Evolutionary conservation across 805 yeast genomes (phyloP), one percentile per base, ranked within the genome.

Genomic region (Suhomyces xylopsoci): DNA sequence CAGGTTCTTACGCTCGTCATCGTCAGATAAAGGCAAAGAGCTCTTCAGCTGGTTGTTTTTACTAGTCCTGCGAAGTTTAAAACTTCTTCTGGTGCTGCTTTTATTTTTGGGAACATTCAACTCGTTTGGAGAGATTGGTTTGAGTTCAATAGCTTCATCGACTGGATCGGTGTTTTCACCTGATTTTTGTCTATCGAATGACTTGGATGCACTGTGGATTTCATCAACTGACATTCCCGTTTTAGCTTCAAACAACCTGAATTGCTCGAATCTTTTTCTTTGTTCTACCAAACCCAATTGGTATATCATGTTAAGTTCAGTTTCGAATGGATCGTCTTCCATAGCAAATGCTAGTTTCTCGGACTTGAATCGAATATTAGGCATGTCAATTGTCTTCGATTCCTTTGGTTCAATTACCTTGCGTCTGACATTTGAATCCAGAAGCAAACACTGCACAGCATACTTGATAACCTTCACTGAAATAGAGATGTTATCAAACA

Each of bases 281-380:
- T 74, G 79, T 52, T 75, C 80, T 14, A 68, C 61, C 17, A 63
- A 50, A 1, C 80, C 80, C 24, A 75, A 56, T 58, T 75, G 80
- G 53, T 64, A 73, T 3, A 73, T 74, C 77, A 73, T 73, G 47
- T 63, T 64, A 49, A 75, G 57, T 47, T 74, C 75, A 22, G 65
- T 47, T 54, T 75, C 80, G 56, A 75, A 75, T 4, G 78, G 78
- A 61, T 75, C 79, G 53, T 75, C 80, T 48, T 75, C 80, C 71
- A 75, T 74, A 7, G 53, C 45, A 47, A 73, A 74, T 3, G 66
- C 49, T 3, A 75, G 45, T 51, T 57, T 62, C 5, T 56, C 55
- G 1, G 76, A 58, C 24, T 54, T 64, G 24, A 75, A 40, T 2
- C 57, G 55, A 5, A 74, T 64, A 12, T 55, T 52, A 3, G 79